These are phyloP conservation scores for Selaginella moellendorffii DNA, from an alignment of 75 land plant genomes.

Conservation along the genomic window DNA sequence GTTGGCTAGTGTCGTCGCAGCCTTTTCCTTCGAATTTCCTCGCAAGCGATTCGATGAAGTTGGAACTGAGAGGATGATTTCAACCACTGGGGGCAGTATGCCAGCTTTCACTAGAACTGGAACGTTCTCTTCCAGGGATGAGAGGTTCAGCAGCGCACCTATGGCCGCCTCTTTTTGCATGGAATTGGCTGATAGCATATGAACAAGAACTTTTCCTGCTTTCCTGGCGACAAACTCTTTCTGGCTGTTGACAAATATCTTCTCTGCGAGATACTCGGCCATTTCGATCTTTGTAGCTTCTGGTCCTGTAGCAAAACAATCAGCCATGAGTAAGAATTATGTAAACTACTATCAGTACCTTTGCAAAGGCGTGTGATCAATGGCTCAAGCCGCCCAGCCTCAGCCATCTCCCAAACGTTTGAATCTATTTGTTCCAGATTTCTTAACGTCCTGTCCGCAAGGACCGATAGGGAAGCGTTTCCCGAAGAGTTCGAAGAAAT, in stretches of 20 bases:
- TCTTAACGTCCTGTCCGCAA: conserved; percentile 7
- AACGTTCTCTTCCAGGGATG: conserved; percentile 36
- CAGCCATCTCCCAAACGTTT: conserved; percentile 9
- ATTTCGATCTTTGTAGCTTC: conserved; percentile 32
- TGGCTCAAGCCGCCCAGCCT: neutral
- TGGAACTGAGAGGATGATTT: neutral
- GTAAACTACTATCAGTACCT: neutral
- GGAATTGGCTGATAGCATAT: conserved; percentile 26
- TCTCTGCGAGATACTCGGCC: conserved; percentile 26
- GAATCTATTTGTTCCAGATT: conserved; percentile 6
- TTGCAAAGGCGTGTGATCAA: conserved; percentile 1
- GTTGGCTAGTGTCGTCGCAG: conserved; percentile 34
- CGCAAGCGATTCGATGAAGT: conserved; percentile 8
- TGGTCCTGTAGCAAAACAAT: conserved; percentile 18
- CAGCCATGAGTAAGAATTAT: neutral
- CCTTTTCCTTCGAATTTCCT: conserved; percentile 25
- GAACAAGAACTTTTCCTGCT: conserved; percentile 28
- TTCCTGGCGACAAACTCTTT: conserved; percentile 36
- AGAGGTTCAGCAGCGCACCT: conserved; percentile 34
- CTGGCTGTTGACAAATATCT: conserved; percentile 35
- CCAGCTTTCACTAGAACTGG: conserved; percentile 37
- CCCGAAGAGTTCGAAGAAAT: conserved; percentile 3
- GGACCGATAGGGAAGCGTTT: neutral
- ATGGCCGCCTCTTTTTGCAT: conserved; percentile 28
- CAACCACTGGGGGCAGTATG: conserved; percentile 6